Evolutionary conservation across 106 monocot genomes (phyloP).

Genomic region (Dendrobium officinale): DNA sequence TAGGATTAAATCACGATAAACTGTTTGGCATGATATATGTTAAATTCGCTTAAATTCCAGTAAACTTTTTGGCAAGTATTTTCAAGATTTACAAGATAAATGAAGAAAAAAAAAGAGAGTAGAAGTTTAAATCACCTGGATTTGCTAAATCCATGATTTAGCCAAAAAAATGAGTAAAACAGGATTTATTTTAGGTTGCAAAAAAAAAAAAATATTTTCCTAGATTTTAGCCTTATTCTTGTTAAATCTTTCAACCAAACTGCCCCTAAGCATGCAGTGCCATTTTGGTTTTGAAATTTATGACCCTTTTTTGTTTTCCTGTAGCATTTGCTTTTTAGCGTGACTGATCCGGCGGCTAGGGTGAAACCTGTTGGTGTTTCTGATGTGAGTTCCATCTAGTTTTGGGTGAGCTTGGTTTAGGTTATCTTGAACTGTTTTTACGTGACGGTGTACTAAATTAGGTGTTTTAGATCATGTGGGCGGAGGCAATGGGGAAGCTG

Average conservation of each 20-base stretch:
- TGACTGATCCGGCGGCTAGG: slow-evolving; percentile 72
- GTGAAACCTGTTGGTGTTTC: slow-evolving; percentile 86
- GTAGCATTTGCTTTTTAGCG: slow-evolving; percentile 90
- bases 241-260: no score
- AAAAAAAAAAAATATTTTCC: no score
- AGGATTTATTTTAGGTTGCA: no score
- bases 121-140: no score
- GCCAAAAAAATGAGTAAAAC: no score
- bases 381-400: slow-evolving; percentile 53
- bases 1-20: no score
- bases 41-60: no score
- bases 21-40: no score
- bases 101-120: no score
- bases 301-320: slow-evolving; percentile 10
- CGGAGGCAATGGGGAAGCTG: slow-evolving; percentile 90
- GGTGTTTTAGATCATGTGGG: slow-evolving; percentile 85
- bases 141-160: not conserved
- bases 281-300: slow-evolving; percentile 9
- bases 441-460: slow-evolving; percentile 5
- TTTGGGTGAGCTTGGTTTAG: not conserved
- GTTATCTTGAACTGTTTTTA: not conserved
- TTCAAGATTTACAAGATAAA: no score
- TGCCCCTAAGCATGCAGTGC: not conserved
- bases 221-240: no score
- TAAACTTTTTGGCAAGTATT: no score